Evolutionary conservation across 176 grass and related monocot species (phyloP).

Genomic region (Avena insularis): DNA sequence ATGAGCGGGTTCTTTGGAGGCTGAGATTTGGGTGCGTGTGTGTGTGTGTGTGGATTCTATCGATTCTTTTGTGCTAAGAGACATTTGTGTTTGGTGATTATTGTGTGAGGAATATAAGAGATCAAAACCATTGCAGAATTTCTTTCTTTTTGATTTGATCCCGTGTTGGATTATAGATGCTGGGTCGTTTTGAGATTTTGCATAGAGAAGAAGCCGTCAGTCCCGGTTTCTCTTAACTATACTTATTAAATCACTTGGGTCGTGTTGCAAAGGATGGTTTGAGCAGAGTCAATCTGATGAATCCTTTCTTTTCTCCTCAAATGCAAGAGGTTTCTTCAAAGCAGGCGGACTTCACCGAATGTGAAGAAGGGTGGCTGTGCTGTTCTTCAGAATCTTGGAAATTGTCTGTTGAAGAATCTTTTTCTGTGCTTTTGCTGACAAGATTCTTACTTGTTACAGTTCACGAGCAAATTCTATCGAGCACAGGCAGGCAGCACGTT

Average conservation of each 20-base stretch:
- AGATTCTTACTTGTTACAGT: too few relatives aligned
- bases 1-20: slow-evolving; percentile 8
- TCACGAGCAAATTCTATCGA: too few relatives aligned
- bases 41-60: slow-evolving; percentile 35
- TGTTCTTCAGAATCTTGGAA: too few relatives aligned
- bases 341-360: too few relatives aligned
- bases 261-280: slow-evolving; percentile 64
- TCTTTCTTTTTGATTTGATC: background rate
- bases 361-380: too few relatives aligned
- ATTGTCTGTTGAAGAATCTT: too few relatives aligned
- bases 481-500: too few relatives aligned
- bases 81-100: background rate
- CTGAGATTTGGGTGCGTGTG: background rate
- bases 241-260: background rate
- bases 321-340: slow-evolving; percentile 51
- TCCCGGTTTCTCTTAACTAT: too few relatives aligned
- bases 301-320: slow-evolving; percentile 68
- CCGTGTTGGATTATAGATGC: too few relatives aligned
- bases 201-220: too few relatives aligned
- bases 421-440: too few relatives aligned
- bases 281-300: slow-evolving; percentile 49
- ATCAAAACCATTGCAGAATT: background rate
- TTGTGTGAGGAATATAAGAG: slow-evolving; percentile 15
- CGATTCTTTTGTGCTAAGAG: slow-evolving; percentile 37
- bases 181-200: too few relatives aligned